Percentiles rank a stretch among this genome's conserved stretches.
Evolutionary conservation across 441 rosid species (phyloP).

Genomic region (Capsella rubella): DNA sequence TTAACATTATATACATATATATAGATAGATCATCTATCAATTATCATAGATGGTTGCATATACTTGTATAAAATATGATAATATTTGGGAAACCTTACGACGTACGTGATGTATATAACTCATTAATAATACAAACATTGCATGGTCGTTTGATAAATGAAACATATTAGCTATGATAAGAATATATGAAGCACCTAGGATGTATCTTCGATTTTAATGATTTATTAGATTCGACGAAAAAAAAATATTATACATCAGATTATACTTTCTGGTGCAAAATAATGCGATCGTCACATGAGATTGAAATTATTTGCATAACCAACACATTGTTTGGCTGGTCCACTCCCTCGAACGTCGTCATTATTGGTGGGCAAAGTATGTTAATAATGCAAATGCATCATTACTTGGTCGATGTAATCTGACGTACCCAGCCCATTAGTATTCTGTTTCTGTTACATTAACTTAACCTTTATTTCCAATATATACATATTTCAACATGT

Average conservation of each 20-base stretch:
- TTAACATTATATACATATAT: not conserved
- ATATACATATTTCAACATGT: not conserved
- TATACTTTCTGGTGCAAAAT: conserved; percentile 32
- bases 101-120: not conserved
- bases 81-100: not conserved
- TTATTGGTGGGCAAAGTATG: conserved; percentile 32
- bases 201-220: conserved; percentile 27
- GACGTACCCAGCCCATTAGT: conserved; percentile 24
- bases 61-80: too few species aligned
- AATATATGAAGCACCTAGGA: conserved; percentile 29
- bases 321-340: conserved; percentile 42
- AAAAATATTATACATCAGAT: not conserved
- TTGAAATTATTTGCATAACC: conserved; percentile 33
- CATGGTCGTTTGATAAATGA: not conserved
- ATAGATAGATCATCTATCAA: too few species aligned
- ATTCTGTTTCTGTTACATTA: conserved; percentile 27
- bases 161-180: conserved; percentile 1
- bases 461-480: not conserved
- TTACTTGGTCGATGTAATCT: conserved; percentile 24
- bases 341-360: conserved; percentile 37
- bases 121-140: not conserved
- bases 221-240: not conserved
- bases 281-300: conserved; percentile 37
- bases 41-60: too few species aligned
- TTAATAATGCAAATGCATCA: conserved; percentile 39